Percentiles rank a stretch among this genome's conserved stretches.
Conservation (phyloP, 306 rosid species). For the Astragalus membranaceus region DNA sequence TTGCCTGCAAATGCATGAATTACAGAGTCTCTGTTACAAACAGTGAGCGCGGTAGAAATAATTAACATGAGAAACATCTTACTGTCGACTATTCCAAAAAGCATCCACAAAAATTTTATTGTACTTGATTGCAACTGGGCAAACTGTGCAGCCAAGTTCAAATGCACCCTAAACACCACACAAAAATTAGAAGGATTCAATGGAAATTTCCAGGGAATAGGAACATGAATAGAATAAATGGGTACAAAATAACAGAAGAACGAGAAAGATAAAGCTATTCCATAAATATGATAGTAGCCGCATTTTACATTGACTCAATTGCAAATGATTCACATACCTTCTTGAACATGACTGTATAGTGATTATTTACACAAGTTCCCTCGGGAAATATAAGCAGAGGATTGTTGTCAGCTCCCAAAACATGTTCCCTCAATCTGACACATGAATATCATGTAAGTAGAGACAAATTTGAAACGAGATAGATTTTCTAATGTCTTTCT, state of each 20-base stretch:
- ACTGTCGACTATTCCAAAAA: constrained; percentile 98
- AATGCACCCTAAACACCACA: constrained; percentile 78
- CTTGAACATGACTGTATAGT: constrained; percentile 96
- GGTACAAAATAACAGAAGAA: neutral
- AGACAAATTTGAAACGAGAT: neutral
- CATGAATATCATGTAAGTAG: constrained; percentile 16
- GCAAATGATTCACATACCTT: constrained; percentile 44
- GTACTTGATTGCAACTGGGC: constrained; percentile 95
- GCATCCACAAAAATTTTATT: constrained; percentile 97
- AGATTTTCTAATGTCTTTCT: neutral
- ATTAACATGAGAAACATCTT: constrained; percentile 26
- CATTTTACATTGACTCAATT: neutral
- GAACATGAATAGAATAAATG: neutral
- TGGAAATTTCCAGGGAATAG: neutral
- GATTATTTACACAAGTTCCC: constrained; percentile 98
- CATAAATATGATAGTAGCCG: neutral
- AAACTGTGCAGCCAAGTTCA: constrained; percentile 91
- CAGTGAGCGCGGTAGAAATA: neutral
- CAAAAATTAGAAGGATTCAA: constrained; percentile 19
- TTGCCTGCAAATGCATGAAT: constrained; percentile 58
- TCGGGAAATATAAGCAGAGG: constrained; percentile 98
- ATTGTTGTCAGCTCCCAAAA: constrained; percentile 75
- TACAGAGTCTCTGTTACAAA: neutral
- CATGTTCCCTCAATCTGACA: constrained; percentile 85
- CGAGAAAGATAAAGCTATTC: neutral